Evolutionary conservation across 2,329 filamentous ascomycete species (phyloP), one percentile per base, ranked within the genome.

Genomic region (Rhinocladiella similis): DNA sequence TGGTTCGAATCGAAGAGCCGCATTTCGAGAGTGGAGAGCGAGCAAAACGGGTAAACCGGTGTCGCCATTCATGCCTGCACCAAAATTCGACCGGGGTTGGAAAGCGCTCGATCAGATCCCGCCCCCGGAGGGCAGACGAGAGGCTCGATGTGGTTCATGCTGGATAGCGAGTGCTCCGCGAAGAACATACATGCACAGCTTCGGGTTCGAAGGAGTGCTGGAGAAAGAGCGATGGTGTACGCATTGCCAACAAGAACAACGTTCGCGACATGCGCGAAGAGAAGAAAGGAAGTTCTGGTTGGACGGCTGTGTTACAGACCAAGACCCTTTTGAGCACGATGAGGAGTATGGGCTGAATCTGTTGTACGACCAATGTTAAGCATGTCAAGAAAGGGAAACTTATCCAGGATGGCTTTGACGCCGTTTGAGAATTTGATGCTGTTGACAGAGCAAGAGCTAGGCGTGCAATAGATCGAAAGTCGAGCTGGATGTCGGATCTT

Each of bases 101-200:
- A 51, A 47, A 22, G 57, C 60, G 12, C 19, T 59, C 27, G 49
- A 60, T 27, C 49, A 60, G 43, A 54, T 54, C 19, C 57, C 60
- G 4, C 45, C 56, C 12, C 51, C 50, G 4, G 49, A 54, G 36
- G 56, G 29, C 50, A 52, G 57, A n/a, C 36, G 57, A 33, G 57
- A 60, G 43, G 39, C 50, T 14, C 42, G 60, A 10, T 60, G 60
- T 41, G 47, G 51, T 2, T 41, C 47, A 3, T 63, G 57, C 42
- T 63, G 60, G 60, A 53, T 60, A 14, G 57, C 60, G 18, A 54
- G 56, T 25, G 58, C 50, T 45, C 55, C 52, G 13, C 49, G 56
- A 13, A 49, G 53, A 6, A 36, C 27, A 6, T 58, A 49, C 29
- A 50, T 60, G n/a, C 50, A 58, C 9, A 52, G 54, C 19, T 41